phyloP scores from a whole-genome alignment of 371 early-diverging fungal genomes.

The Syncephalastrum contaminatum region DNA sequence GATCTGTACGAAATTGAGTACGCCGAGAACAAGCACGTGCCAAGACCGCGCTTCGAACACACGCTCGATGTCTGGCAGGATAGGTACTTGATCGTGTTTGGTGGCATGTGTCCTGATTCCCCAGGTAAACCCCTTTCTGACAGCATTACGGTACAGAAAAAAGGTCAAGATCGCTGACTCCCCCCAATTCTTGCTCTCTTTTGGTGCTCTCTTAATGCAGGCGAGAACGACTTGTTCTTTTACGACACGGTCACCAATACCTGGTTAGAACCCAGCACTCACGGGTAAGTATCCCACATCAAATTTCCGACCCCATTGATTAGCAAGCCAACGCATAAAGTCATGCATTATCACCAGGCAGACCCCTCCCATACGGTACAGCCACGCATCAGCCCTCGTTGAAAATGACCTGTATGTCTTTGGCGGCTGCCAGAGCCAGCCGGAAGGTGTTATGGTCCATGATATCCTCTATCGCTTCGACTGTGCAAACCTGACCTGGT shows the following conservation, averaged over 20 bases:
- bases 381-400: conserved; percentile 30
- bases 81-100: conserved; percentile 24
- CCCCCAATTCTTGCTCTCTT: not conserved
- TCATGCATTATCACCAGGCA: conserved; percentile 8
- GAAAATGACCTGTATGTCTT: conserved; percentile 35
- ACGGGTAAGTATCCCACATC: conserved; percentile 15
- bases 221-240: conserved; percentile 26
- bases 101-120: conserved; percentile 24
- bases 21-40: conserved; percentile 3
- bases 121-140: conserved; percentile 3
- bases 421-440: conserved; percentile 32
- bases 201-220: conserved; percentile 6
- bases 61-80: conserved; percentile 18
- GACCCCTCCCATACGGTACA: conserved; percentile 18
- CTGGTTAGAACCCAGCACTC: conserved; percentile 20
- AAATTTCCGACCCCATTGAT: not conserved
- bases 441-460: conserved; percentile 21
- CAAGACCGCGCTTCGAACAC: conserved; percentile 25
- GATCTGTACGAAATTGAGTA: conserved; percentile 10
- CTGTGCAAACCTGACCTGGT: conserved; percentile 20
- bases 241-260: conserved; percentile 19
- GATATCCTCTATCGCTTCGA: conserved; percentile 26
- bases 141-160: not conserved
- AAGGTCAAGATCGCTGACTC: not conserved
- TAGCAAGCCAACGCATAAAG: not conserved